Evolutionary conservation across 805 yeast genomes (phyloP), one percentile per base, ranked within the genome.

Genomic region (Yamadazyma takamatsuzukensis): DNA sequence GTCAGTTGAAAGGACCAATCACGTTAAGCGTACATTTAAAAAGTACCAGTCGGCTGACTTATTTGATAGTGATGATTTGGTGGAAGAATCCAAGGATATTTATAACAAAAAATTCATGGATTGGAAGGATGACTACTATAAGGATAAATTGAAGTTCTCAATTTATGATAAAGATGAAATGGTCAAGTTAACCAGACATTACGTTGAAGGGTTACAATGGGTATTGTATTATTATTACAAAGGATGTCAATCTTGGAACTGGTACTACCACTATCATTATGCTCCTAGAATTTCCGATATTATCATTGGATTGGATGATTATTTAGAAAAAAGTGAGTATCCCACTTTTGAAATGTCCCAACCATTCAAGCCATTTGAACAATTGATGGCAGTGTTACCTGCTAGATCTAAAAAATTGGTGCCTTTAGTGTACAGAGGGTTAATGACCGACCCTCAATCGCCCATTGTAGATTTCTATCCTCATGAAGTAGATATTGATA

Each of bases 181-280:
- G 43, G 57, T 55, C n/a, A 79, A 76, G 7, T 54, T 87, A 43
- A 73, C 94, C 6, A 77, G 78, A 45, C 88, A 85, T 52, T 93
- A 89, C 53, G 69, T 93, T 25, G 96, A 89, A 59, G 98, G 98
- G 44, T 69, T 90, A 41, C 98, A 90, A 61, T 90, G 98, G 98
- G 97, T 93, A 10, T 66, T 93, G 56, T 79, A 73, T 51, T 90
- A 90, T 63, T 90, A 90, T 60, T 90, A 88, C 53, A 73, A 74
- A 46, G 97, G 97, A 17, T 80, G 86, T 51, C 84, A 86, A 24
- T 88, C 97, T 2, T 90, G 98, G 98, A 81, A 85, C 27, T 90
- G 97, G 98, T 90, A 75, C 54, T 90, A 75, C 56, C 76, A 70
- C 44, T 84, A 85, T 57, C 97, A 93, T 55, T 90, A 90, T 57